Evolutionary conservation across 179 eudicot genomes (phyloP), one percentile per base, ranked within the genome.

Genomic region (Patellifolia procumbens): DNA sequence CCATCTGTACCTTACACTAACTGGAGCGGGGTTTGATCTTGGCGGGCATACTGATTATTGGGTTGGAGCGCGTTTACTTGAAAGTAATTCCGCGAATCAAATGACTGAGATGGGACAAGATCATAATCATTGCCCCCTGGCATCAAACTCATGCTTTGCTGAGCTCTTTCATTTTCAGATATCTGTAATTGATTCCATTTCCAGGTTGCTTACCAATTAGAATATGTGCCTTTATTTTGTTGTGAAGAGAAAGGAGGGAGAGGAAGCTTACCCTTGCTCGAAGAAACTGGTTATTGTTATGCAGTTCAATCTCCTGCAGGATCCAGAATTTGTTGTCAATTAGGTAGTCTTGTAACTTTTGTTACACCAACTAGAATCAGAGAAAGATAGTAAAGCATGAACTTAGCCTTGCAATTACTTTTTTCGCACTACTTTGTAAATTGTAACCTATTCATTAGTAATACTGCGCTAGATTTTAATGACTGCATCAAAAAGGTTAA

Each of bases 241-340:
- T 43, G 7, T 37, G 16, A 28, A 37, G 2, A 16, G 5, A 28
- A 51, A 49, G 3, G 13, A 46, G n/a, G 68, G 28, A 24, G 66
- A 29, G 72, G 59, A 24, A 52, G 58, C 53, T 31, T 16, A 91
- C 99, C 97, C 89, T 95, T 75, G 97, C 91, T 78, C 99, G 88
- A 17, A 95, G 97, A 76, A 82, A 93, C 74, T 92, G 97, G 74
- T 95, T 95, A 69, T 84, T 88, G 89, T 90, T 88, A 60, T 95
- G 97, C 85, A 95, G 87, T 35, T 95, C 97, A 10, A 89, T 83
- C 86, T 95, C 99, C 99, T 95, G 94, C 88, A 81, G 2, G 16
- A 22, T 42, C 0, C 24, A 20, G 1, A 58, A 49, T 35, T 59
- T 28, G 49, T 26, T 45, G 28, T 15, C 15, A 28, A 26, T 26